Evolutionary conservation across 192 early-diverging fungal species (phyloP), one percentile per base, ranked within the genome.

Genomic region (Linnemannia zychae): DNA sequence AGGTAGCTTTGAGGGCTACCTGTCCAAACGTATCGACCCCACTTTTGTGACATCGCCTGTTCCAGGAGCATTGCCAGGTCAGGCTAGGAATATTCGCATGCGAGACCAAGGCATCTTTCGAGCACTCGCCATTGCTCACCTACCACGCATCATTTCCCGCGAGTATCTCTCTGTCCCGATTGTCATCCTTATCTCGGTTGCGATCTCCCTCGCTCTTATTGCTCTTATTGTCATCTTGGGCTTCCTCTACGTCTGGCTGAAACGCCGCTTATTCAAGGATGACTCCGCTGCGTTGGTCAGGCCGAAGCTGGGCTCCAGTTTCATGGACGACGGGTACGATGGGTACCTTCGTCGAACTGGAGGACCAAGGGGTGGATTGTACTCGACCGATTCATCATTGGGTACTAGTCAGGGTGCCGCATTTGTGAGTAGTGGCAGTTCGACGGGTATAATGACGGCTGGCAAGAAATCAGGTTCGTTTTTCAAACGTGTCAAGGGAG

Each of bases 171-270:
- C 95, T 0, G 80, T 92, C 0, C 91, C 93, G 6, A 81, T 93
- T 48, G 93, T 96, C 4, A 93, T 96, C 37, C 79, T 95, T 17
- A 92, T 95, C 65, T 92, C 95, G 46, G 87, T 93, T 34, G 93
- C 91, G 11, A 93, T 94, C 50, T 92, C 95, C 24, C 87, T 95
- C 28, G 92, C 88, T 3, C 81, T 96, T 0, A 92, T 93, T 22
- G 90, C 93, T 80, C 78, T 93, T 4, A 90, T 94, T 53, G 93
- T 95, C 22, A 75, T 90, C 18, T 57, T 90, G 46, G 93, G 92
- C 2, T 88, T 95, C 67, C 57, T 89, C 13, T 92, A 92, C n/a
- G 66, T 88, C 22, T 85, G 82, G 69, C 33, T 82, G 15, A 75
- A 71, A 37, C 49, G 80, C 11, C 75, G 75, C 33, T 31, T 76